These are phyloP conservation scores for Mortierella sp. DNA, from an alignment of 371 early-diverging fungal species.

Conservation along the genomic window DNA sequence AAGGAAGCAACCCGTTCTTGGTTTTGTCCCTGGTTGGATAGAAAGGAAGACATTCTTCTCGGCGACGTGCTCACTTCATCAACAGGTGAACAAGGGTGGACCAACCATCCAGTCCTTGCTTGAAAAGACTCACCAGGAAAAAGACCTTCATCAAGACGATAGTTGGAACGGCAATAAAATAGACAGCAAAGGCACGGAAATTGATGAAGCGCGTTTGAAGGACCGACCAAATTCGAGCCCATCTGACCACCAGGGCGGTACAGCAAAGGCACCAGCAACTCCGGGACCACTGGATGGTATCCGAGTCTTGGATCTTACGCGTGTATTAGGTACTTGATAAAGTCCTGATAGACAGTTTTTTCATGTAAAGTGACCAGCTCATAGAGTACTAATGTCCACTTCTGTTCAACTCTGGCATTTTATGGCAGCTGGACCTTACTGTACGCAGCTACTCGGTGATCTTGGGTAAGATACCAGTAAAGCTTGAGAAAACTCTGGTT, in stretches of 20 bases:
- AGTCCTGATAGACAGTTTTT: not conserved
- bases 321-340: conserved; percentile 74
- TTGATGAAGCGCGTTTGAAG: not conserved
- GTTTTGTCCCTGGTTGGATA: too few relatives aligned
- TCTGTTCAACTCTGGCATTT: too few relatives aligned
- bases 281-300: conserved; percentile 77
- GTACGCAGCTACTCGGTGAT: conserved; percentile 90
- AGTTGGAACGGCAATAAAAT: not conserved
- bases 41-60: too few relatives aligned
- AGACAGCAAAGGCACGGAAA: not conserved
- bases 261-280: too few relatives aligned
- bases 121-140: conserved; percentile 22
- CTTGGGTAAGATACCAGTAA: conserved; percentile 66
- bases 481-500: not conserved
- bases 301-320: conserved; percentile 84
- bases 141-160: not conserved
- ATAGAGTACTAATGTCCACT: too few relatives aligned
- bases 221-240: not conserved
- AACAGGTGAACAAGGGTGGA: too few relatives aligned
- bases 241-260: too few relatives aligned
- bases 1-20: too few relatives aligned
- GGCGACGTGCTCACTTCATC: too few relatives aligned
- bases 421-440: conserved; percentile 74
- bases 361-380: not conserved
- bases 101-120: conserved; percentile 12